Base-by-base conservation (phyloP, 768 basidiomycete species). In the Lactarius tabidus region DNA sequence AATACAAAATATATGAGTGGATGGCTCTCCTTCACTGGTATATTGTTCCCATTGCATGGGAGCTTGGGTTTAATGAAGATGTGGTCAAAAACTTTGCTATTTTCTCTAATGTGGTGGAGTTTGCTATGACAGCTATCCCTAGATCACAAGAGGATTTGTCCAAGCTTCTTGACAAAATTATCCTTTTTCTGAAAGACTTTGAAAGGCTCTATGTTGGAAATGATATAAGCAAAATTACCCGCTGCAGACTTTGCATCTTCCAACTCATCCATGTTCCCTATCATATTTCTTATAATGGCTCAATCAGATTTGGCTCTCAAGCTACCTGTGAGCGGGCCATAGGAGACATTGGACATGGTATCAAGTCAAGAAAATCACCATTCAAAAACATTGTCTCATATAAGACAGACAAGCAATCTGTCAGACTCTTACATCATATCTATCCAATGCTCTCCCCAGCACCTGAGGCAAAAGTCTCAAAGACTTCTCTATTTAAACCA, bases 401-500 rank as follows among this genome's bases (percentile, higher is more conserved):
- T 33, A 33, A 33, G 8, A 4, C 33, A 33, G 33, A 33, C 33
- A 33, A 33, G 33, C 33, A 33, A 8, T 33, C 33, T 4, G 58
- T 28, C 18, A 41, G 9, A n/a, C 26, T n/a, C 29, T n/a, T 41
- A 59, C 43, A 29, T 39, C 29, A 23, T 39, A 10, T 28, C 31
- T n/a, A 59, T 31, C 28, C 58, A 59, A 28, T 8, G 28, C 41
- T 41, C 58, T 39, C 20, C 26, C 29, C 43, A 77, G 74, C 76
- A 23, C 29, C 41, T 28, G 23, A 45, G 45, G 36, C 58, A 28
- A 59, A 14, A 29, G 31, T 28, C 12, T 23, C 26, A 14, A 52
- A 6, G 51, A 52, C 23, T 12, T 29, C 12, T 15, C 23, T 52
- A 28, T 52, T 52, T 26, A 29, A 18, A 23, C 5, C 26, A 17